Evolutionary conservation across 2,329 filamentous ascomycete genomes (phyloP), one percentile per base, ranked within the genome.

Genomic region (Ophiostoma ulmi): DNA sequence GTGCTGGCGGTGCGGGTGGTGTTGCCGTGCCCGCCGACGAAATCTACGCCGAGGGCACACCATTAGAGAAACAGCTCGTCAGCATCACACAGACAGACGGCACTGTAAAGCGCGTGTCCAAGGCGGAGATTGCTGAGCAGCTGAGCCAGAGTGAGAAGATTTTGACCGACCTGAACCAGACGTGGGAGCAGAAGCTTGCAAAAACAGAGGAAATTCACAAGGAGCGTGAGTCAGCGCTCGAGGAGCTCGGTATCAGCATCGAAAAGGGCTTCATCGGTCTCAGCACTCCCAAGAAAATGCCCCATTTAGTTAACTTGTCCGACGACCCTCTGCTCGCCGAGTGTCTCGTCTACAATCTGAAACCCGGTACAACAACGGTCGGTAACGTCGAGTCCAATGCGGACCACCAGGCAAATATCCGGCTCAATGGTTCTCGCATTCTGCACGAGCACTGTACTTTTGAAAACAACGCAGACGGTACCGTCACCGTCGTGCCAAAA

Each of bases 151-250:
- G 93, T 74, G 95, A 99, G 81, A 99, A 99, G 81, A 86, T 99
- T 26, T 91, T 98, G 77, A 90, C 91, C 68, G 95, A 99, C 78
- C 87, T 99, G 70, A 99, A 99, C 77, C 94, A 99, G 81, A 99
- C 95, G 0, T 99, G 95, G 95, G 95, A 99, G 81, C 88, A 99
- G 81, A 98, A 98, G 80, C 82, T 99, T 73, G 86, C 88, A 74
- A 97, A 96, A 81, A 99, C 95, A 0, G 95, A 99, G 79, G 89
- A 94, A 75, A 98, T 99, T 70, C 95, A 99, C 83, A 97, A 97
- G 78, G 95, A 99, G 80, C 89, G 95, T 75, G 95, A 99, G 80
- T 89, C 93, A 67, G 95, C 95, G 11, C 83, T 99, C 65, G 95
- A 99, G 81, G 95, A 99, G 79, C 86, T 99, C 63, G 95, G 95